Evolutionary conservation across 805 yeast genomes (phyloP).

Genomic region (Starmerella davenportii): DNA sequence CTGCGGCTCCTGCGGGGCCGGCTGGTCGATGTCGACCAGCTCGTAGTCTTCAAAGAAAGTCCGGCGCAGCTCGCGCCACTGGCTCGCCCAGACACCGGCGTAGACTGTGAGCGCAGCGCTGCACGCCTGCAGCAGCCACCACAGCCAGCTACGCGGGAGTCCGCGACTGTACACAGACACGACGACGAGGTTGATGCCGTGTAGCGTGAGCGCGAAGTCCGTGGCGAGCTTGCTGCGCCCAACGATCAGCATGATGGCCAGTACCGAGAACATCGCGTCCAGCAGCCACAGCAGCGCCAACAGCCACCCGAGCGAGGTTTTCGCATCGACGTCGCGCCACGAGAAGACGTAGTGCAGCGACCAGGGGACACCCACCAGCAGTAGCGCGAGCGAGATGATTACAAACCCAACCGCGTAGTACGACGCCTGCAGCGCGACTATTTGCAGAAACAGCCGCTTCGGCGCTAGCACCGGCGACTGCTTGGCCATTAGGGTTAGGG

Average conservation of each 20-base stretch:
- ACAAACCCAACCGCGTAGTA: constrained; percentile 60
- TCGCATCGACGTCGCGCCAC: constrained; percentile 57
- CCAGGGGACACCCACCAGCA: constrained; percentile 55
- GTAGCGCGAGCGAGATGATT: constrained; percentile 45
- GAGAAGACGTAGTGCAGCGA: constrained; percentile 55
- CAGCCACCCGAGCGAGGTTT: constrained; percentile 65
- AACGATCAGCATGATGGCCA: constrained; percentile 69
- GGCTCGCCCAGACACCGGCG: constrained; percentile 73
- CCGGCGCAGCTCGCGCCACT: constrained; percentile 80
- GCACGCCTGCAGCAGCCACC: constrained; percentile 69
- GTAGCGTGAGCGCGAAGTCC: constrained; percentile 92
- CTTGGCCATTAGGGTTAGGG: constrained; percentile 10
- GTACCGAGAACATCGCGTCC: constrained; percentile 65
- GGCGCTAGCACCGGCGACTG: constrained; percentile 37
- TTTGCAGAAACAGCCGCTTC: constrained; percentile 45
- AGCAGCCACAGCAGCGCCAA: constrained; percentile 62
- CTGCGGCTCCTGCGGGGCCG: no score
- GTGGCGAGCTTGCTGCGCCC: constrained; percentile 88
- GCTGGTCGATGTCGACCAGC: constrained; percentile 14
- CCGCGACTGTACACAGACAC: constrained; percentile 46
- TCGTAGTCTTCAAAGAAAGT: constrained; percentile 65
- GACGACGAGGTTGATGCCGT: constrained; percentile 55
- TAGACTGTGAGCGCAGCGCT: constrained; percentile 54
- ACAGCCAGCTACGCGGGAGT: constrained; percentile 52
- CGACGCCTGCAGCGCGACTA: constrained; percentile 54